Percentiles rank a stretch among this genome's conserved stretches.
Evolutionary conservation across 345 rosid species (phyloP).

Genomic region (Tarenaya hassleriana): DNA sequence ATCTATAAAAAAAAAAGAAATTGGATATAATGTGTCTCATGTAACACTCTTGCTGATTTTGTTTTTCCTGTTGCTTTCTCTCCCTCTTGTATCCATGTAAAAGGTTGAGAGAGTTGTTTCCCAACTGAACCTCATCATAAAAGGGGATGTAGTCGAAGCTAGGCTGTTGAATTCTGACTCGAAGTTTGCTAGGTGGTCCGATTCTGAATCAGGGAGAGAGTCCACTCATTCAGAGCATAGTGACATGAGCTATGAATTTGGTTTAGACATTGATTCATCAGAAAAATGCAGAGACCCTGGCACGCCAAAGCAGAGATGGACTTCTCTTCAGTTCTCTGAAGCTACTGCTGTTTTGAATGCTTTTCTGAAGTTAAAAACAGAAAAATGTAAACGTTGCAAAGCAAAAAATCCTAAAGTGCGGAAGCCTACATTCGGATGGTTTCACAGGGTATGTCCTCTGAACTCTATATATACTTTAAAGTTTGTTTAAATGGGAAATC

Average conservation of each 20-base stretch:
- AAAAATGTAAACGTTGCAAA: constrained; percentile 42
- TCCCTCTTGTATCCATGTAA: constrained; percentile 17
- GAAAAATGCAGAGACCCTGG: constrained; percentile 23
- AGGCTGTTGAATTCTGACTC: constrained; percentile 41
- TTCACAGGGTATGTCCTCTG: constrained; percentile 52
- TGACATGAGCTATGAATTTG: constrained; percentile 38
- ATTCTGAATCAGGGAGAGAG: constrained; percentile 25
- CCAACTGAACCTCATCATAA: constrained; percentile 61
- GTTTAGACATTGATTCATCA: constrained; percentile 30
- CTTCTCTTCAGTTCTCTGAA: constrained; percentile 73
- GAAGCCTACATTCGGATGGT: constrained; percentile 77
- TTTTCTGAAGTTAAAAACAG: constrained; percentile 41
- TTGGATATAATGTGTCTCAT: constrained; percentile 1
- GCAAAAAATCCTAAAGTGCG: constrained; percentile 35
- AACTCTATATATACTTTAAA: background rate
- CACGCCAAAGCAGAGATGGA: constrained; percentile 45
- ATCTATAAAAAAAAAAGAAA: constrained; percentile 7
- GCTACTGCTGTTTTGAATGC: constrained; percentile 44
- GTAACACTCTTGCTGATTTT: background rate
- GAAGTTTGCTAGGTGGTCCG: constrained; percentile 34
- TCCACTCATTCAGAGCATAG: constrained; percentile 32
- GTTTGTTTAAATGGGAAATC: constrained; percentile 3
- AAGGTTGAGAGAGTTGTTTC: constrained; percentile 58
- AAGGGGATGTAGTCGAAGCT: constrained; percentile 73
- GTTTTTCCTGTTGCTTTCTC: constrained; percentile 8